A percentile compares a stretch with the other conserved stretches of the same genome.
Evolutionary conservation across 1,284 basidiomycete genomes (phyloP).

Genomic region (Testicularia cyperi): DNA sequence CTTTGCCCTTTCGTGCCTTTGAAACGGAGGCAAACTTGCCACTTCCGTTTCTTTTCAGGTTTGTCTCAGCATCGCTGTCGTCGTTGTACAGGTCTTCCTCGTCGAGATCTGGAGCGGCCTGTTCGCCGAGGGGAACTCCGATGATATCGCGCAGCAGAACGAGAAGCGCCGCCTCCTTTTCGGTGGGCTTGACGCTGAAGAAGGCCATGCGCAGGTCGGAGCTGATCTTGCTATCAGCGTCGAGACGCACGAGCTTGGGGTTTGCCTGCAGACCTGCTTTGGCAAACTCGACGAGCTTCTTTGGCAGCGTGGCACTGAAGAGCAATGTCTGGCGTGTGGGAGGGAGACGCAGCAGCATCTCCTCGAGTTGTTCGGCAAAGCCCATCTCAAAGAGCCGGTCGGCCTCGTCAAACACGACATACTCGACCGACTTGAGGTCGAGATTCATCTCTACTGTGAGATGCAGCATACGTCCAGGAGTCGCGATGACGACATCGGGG

Average conservation of each 20-base stretch:
- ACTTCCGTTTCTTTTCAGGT: no score
- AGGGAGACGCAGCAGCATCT: constrained; percentile 86
- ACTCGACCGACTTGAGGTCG: constrained; percentile 82
- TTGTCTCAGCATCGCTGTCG: constrained; percentile 40
- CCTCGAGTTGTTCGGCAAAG: constrained; percentile 85
- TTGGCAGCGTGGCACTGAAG: constrained; percentile 94
- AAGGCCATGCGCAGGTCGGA: constrained; percentile 90
- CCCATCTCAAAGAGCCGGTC: constrained; percentile 98
- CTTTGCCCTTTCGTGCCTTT: constrained; percentile 7
- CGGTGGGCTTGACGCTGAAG: constrained; percentile 85
- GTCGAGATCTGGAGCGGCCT: constrained; percentile 23
- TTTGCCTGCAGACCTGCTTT: constrained; percentile 85
- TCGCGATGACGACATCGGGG: constrained; percentile 73
- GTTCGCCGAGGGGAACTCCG: constrained; percentile 68
- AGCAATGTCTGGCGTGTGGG: constrained; percentile 83
- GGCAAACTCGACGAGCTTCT: constrained; percentile 93
- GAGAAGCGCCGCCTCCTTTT: constrained; percentile 91
- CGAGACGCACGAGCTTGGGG: constrained; percentile 89
- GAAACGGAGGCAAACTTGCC: constrained; percentile 11
- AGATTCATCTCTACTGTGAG: constrained; percentile 95
- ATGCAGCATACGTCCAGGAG: constrained; percentile 93
- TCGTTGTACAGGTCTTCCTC: constrained; percentile 50
- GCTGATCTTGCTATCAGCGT: constrained; percentile 94
- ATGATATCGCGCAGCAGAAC: constrained; percentile 83
- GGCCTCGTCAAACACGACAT: constrained; percentile 96